Evolutionary conservation across 2,329 filamentous ascomycete genomes (phyloP).

Genomic region (Teratosphaeria nubilosa): DNA sequence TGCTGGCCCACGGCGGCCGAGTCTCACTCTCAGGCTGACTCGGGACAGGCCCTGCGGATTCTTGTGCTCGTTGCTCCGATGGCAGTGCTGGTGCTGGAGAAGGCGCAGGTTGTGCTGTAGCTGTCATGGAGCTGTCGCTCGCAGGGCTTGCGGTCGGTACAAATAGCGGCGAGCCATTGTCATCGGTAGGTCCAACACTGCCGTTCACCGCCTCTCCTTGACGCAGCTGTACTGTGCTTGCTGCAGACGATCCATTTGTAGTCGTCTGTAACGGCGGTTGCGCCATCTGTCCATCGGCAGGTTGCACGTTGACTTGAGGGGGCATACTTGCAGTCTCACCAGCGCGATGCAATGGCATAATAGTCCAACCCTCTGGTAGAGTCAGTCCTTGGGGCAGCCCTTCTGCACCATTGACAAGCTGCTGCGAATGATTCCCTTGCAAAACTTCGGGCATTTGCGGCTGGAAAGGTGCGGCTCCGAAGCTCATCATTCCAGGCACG

Average conservation of each 20-base stretch:
- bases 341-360: slow-evolving; percentile 36
- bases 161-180: slow-evolving; percentile 21
- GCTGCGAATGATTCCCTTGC: slow-evolving; percentile 16
- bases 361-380: slow-evolving; percentile 44
- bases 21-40: not conserved
- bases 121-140: not conserved
- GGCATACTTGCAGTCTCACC: slow-evolving; percentile 6
- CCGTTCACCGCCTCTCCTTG: not conserved
- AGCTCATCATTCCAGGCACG: not conserved
- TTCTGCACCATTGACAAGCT: slow-evolving; percentile 34
- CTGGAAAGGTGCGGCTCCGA: slow-evolving; percentile 9
- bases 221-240: not conserved
- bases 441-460: slow-evolving; percentile 9
- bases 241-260: slow-evolving; percentile 2
- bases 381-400: slow-evolving; percentile 41
- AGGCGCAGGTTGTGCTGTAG: not conserved
- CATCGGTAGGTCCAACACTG: slow-evolving; percentile 16
- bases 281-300: not conserved
- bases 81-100: not conserved
- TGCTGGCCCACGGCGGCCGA: slow-evolving; percentile 9
- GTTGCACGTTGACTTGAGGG: not conserved
- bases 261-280: slow-evolving; percentile 7
- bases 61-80: slow-evolving; percentile 1
- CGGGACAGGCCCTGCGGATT: not conserved
- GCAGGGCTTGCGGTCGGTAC: slow-evolving; percentile 8